Evolutionary conservation across 441 rosid species (phyloP).

Genomic region (Jatropha multifida): DNA sequence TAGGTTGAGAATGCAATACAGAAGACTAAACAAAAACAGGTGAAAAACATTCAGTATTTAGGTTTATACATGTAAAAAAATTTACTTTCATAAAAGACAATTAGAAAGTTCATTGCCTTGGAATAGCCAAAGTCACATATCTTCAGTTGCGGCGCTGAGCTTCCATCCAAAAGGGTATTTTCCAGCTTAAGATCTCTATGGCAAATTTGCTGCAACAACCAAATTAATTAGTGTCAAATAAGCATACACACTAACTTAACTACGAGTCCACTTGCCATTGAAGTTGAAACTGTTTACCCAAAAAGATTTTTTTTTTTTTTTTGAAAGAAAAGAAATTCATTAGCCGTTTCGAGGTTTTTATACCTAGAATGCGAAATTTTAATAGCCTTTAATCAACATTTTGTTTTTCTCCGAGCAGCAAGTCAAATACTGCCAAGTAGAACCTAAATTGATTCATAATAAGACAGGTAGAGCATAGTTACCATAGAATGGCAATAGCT

Average conservation of each 20-base stretch:
- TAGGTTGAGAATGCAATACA: slow-evolving; percentile 71
- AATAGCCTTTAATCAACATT: too few relatives aligned
- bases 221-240: background rate
- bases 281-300: too few relatives aligned
- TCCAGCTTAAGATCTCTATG: slow-evolving; percentile 93
- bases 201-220: slow-evolving; percentile 62
- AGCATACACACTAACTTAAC: background rate
- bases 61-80: background rate
- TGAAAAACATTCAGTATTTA: background rate
- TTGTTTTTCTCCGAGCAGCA: too few relatives aligned
- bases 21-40: slow-evolving; percentile 41
- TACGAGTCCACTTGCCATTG: too few relatives aligned
- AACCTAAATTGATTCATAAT: background rate
- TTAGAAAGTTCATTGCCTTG: slow-evolving; percentile 41
- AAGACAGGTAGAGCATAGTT: slow-evolving; percentile 15
- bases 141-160: slow-evolving; percentile 66
- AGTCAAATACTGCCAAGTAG: too few relatives aligned
- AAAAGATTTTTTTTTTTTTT: too few relatives aligned
- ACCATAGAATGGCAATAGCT: slow-evolving; percentile 92
- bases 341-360: too few relatives aligned
- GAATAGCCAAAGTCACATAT: slow-evolving; percentile 94
- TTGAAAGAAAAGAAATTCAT: too few relatives aligned
- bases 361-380: too few relatives aligned
- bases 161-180: slow-evolving; percentile 79
- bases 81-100: background rate